Evolutionary conservation across 2,329 filamentous ascomycete species (phyloP).

Genomic region (Colletotrichum tamarilloi): DNA sequence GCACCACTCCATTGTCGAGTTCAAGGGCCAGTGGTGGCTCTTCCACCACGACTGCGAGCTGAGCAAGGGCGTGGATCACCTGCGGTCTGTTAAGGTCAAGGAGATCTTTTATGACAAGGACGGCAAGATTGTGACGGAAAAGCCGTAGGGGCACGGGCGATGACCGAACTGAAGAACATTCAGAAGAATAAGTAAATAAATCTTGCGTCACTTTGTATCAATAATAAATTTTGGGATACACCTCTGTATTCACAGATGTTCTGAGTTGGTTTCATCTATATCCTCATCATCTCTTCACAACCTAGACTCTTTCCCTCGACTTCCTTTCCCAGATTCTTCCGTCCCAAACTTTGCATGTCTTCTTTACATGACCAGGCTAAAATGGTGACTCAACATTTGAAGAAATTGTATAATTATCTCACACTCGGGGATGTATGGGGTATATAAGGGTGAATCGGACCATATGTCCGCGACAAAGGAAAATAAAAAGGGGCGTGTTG

Average conservation of each 20-base stretch:
- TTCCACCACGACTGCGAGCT: constrained; percentile 82
- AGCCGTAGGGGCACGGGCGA: constrained; percentile 40
- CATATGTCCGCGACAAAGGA: constrained; percentile 14
- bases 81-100: constrained; percentile 79
- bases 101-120: constrained; percentile 79
- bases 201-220: not conserved
- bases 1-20: constrained; percentile 83
- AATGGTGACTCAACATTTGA: not conserved
- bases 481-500: not conserved
- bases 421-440: constrained; percentile 8
- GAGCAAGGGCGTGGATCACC: constrained; percentile 75
- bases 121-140: constrained; percentile 67
- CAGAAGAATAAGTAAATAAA: not conserved
- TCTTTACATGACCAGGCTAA: not conserved
- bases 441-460: constrained; percentile 9
- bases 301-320: not conserved
- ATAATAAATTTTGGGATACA: too few relatives aligned
- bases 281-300: not conserved
- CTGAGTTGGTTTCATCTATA: not conserved
- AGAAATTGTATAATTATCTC: not conserved
- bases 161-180: too few relatives aligned
- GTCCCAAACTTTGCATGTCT: not conserved
- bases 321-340: not conserved
- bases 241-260: not conserved
- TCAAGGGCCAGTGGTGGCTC: constrained; percentile 76